Conservation (phyloP, 495 filamentous ascomycete species). For the Aspergillus funiculosus region DNA sequence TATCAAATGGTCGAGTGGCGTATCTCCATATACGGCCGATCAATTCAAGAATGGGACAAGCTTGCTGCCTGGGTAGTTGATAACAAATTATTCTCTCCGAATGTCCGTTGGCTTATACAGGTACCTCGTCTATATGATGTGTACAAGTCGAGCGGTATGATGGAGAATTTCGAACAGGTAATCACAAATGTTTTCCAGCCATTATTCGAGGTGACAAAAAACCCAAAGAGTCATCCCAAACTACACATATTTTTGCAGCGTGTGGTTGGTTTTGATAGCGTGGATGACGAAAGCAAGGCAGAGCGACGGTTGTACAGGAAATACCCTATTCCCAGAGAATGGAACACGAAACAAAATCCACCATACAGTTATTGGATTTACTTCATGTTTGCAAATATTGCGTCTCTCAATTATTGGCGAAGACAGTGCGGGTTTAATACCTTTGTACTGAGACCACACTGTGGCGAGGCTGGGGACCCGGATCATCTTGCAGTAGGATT, state of each 20-base stretch:
- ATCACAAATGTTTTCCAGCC: conserved; percentile 90
- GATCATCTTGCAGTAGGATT: conserved; percentile 92
- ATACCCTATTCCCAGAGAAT: conserved; percentile 81
- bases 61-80: conserved; percentile 98
- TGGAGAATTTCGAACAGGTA: conserved; percentile 85
- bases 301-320: conserved; percentile 89
- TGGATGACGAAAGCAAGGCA: conserved; percentile 96
- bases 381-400: conserved; percentile 90
- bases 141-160: conserved; percentile 80
- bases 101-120: conserved; percentile 96
- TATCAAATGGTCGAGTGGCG: conserved; percentile 99
- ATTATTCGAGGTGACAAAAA: conserved; percentile 87
- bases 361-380: conserved; percentile 99
- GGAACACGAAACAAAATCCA: conserved; percentile 89
- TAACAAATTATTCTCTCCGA: conserved; percentile 95
- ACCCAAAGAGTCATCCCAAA: conserved; percentile 82
- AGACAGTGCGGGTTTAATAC: conserved; percentile 93
- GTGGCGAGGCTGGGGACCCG: conserved; percentile 93
- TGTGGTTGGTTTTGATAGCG: conserved; percentile 94
- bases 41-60: conserved; percentile 94
- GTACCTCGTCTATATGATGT: conserved; percentile 92
- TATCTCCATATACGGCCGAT: conserved; percentile 91
- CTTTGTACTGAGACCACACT: conserved; percentile 88
- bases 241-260: conserved; percentile 92
- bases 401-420: conserved; percentile 85